Conservation (phyloP, 768 basidiomycete species). For the Psilocybe azurescens region DNA sequence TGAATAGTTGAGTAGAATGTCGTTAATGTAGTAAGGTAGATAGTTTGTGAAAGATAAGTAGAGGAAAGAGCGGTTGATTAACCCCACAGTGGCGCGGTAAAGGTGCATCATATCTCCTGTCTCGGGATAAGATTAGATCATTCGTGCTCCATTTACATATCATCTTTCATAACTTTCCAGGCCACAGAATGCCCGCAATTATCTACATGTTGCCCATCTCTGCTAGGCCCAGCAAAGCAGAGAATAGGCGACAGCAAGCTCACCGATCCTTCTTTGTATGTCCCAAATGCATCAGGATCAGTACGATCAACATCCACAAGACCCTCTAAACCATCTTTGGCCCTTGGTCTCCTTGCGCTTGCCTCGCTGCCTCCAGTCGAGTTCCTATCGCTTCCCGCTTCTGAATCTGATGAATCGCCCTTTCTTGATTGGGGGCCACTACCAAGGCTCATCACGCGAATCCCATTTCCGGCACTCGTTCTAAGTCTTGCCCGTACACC, state of each 20-base stretch:
- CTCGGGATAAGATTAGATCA: background rate
- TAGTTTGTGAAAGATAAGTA: background rate
- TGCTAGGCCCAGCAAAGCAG: conserved; percentile 43
- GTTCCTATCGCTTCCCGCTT: conserved; percentile 25
- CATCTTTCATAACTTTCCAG: conserved; percentile 38
- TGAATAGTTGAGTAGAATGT: background rate
- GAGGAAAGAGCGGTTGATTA: background rate
- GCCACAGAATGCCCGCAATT: conserved; percentile 48
- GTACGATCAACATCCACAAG: conserved; percentile 37
- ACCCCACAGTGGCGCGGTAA: background rate
- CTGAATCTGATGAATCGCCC: background rate
- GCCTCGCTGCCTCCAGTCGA: conserved; percentile 25
- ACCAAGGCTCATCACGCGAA: conserved; percentile 46
- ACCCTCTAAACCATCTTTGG: conserved; percentile 37
- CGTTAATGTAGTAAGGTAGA: background rate
- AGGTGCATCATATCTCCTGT: background rate
- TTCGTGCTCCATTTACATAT: background rate
- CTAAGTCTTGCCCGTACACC: conserved; percentile 51
- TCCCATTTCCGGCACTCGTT: conserved; percentile 52
- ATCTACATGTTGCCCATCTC: conserved; percentile 33
- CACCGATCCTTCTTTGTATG: conserved; percentile 17
- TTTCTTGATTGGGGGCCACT: background rate
- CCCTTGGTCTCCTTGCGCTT: conserved; percentile 3
- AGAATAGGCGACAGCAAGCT: conserved; percentile 36
- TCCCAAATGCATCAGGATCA: conserved; percentile 36